Percentiles rank a stretch among this genome's conserved stretches.
phyloP scores from a whole-genome alignment of 169 alveolate genomes.

The Eimeria maxima region DNA sequence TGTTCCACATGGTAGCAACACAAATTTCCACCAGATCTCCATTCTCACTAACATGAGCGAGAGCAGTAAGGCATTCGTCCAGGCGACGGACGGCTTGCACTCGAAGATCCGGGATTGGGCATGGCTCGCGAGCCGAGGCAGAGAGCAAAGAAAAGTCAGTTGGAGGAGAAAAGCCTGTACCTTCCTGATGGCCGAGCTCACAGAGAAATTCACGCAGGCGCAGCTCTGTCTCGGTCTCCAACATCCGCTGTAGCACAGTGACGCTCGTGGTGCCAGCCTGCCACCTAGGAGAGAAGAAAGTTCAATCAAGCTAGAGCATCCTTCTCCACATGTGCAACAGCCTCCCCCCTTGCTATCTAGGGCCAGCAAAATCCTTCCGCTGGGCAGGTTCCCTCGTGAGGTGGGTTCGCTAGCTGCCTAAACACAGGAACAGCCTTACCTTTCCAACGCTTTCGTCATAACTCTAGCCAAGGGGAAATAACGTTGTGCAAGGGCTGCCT shows the following conservation, averaged over 20 bases:
- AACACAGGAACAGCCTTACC: background rate
- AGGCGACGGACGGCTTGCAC: conserved; percentile 75
- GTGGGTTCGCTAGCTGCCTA: background rate
- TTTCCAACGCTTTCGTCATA: conserved; percentile 65
- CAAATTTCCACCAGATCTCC: conserved; percentile 72
- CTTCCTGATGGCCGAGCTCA: conserved; percentile 45
- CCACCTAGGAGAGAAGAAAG: conserved; percentile 43
- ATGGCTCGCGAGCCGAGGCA: conserved; percentile 51
- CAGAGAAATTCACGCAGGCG: conserved; percentile 66
- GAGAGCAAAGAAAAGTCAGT: background rate
- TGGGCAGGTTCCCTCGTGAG: background rate
- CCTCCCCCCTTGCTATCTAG: background rate
- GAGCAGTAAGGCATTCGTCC: conserved; percentile 63
- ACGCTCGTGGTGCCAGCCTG: conserved; percentile 59
- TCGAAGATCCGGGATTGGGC: conserved; percentile 47
- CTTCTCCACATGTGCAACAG: background rate
- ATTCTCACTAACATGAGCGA: conserved; percentile 63
- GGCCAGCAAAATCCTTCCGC: background rate
- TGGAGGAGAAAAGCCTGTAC: conserved; percentile 29
- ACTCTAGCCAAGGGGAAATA: conserved; percentile 58
- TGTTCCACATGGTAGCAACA: conserved; percentile 68
- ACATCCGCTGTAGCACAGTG: conserved; percentile 51
- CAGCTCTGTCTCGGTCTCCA: conserved; percentile 65
- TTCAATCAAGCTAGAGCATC: background rate
- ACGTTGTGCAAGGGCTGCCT: conserved; percentile 44